Evolutionary conservation across 2,329 filamentous ascomycete species (phyloP), one percentile per base, ranked within the genome.

Genomic region (Hymenoscyphus fraxineus): DNA sequence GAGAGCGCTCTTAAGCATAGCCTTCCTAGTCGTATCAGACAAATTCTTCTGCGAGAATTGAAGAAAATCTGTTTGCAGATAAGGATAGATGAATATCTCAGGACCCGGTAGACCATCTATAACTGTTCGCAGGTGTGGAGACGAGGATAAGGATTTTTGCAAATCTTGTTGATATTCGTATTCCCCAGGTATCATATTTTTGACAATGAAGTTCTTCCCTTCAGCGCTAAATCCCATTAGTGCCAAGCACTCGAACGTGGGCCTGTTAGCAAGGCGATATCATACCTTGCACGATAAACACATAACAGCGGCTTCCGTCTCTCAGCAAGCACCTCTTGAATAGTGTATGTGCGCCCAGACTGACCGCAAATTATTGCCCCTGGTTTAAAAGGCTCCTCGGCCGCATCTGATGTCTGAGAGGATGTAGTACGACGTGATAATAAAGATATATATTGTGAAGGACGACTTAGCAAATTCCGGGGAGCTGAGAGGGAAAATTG

Each of bases 1-100:
- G 44, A 82, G 73, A 22, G 77, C 75, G 66, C 79, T 76, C 65
- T 78, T 47, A 32, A 82, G 74, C 54, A 81, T 77, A 59, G 74
- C 73, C 69, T 80, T 82, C 61, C 74, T 31, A 9, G 38, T 60
- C 32, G 6, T 39, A n/a, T 47, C 58, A 22, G 58, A 16, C 58
- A 60, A 16, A n/a, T 47, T 47, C 40, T 51, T 60, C 40, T 41
- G 58, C n/a, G 40, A 22, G 47, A 60, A 44, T 13, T 60, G 58
- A 31, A 60, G 58, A 22, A 41, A 51, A 32, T 60, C 40, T 1
- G 58, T 60, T 35, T 60, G 38, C 15, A 60, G 32, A 60, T 51
- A 60, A 22, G 39, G 58, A 60, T 60, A 60, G 39, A 60, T 60
- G 40, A 60, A 60, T 15, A 60, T 47, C 32, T 60, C 39, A 1